Conservation (phyloP, 805 yeast genomes). For the Grigorovia jiainica region DNA sequence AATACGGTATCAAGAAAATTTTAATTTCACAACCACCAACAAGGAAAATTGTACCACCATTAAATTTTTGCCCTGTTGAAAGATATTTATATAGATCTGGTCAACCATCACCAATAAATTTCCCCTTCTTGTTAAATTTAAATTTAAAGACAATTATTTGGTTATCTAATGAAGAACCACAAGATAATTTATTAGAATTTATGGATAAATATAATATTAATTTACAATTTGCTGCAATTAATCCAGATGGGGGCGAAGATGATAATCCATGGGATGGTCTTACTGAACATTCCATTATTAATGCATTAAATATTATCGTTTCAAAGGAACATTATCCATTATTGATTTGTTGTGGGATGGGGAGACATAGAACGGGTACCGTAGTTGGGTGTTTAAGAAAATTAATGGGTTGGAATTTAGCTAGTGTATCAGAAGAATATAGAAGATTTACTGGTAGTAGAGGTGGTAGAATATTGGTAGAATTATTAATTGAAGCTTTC, state of each 20-base stretch:
- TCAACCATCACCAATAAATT: slow-evolving; percentile 89
- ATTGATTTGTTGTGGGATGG: slow-evolving; percentile 96
- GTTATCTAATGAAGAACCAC: slow-evolving; percentile 95
- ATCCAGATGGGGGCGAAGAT: slow-evolving; percentile 61
- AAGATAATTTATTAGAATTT: slow-evolving; percentile 75
- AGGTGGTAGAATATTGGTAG: slow-evolving; percentile 89
- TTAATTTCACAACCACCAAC: slow-evolving; percentile 46
- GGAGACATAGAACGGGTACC: slow-evolving; percentile 94
- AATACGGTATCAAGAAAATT: slow-evolving; percentile 21
- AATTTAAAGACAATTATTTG: slow-evolving; percentile 75
- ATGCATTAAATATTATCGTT: slow-evolving; percentile 68
- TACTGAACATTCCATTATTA: slow-evolving; percentile 69
- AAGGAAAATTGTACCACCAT: slow-evolving; percentile 76
- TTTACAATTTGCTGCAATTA: slow-evolving; percentile 74
- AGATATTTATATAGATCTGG: slow-evolving; percentile 80
- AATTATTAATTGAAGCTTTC: slow-evolving; percentile 64
- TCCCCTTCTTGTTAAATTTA: slow-evolving; percentile 70
- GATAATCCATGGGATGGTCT: slow-evolving; percentile 95
- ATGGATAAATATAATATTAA: slow-evolving; percentile 63
- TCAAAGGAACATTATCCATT: slow-evolving; percentile 72
- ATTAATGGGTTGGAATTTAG: slow-evolving; percentile 95
- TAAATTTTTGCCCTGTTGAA: slow-evolving; percentile 94
- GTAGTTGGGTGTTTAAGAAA: slow-evolving; percentile 89
- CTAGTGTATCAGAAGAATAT: slow-evolving; percentile 86
- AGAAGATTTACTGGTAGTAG: slow-evolving; percentile 86